phyloP scores from a whole-genome alignment of 495 filamentous ascomycete genomes.

The Aspergillus saccharolyticus region DNA sequence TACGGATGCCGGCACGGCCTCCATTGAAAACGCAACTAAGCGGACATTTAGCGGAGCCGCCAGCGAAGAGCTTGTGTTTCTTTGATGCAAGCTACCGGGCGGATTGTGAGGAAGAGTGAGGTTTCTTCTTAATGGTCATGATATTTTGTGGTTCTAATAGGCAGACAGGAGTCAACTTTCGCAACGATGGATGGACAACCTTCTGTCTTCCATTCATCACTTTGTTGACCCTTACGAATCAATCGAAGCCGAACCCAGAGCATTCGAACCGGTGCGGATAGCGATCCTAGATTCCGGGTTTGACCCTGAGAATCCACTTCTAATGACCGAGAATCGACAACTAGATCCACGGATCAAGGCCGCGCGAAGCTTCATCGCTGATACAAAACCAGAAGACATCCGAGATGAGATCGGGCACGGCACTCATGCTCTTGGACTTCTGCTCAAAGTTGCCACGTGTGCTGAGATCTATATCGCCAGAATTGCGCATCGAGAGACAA shows the following conservation, averaged over 20 bases:
- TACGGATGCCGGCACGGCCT: too few species aligned
- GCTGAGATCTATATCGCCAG: conserved; percentile 32
- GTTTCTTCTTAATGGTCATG: conserved; percentile 9
- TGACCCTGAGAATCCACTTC: conserved; percentile 23
- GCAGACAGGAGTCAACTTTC: conserved; percentile 17
- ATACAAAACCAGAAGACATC: conserved; percentile 19
- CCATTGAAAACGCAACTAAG: not conserved
- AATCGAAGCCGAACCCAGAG: conserved; percentile 3
- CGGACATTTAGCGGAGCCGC: conserved; percentile 11
- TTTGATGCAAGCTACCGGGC: conserved; percentile 26
- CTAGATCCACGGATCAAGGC: conserved; percentile 23
- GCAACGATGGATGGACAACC: conserved; percentile 22
- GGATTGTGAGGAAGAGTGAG: conserved; percentile 25
- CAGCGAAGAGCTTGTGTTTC: conserved; percentile 20
- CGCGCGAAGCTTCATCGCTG: conserved; percentile 21
- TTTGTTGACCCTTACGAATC: conserved; percentile 19
- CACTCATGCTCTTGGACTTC: conserved; percentile 28
- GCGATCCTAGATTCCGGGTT: conserved; percentile 30
- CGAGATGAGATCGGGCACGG: conserved; percentile 31
- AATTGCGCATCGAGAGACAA: conserved; percentile 21
- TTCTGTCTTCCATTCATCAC: conserved; percentile 18
- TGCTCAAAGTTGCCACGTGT: conserved; percentile 26
- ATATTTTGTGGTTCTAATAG: conserved; percentile 16
- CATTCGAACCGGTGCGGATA: conserved; percentile 26
- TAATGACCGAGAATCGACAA: conserved; percentile 15